A percentile compares a stretch with the other conserved stretches of the same genome.
phyloP scores from a whole-genome alignment of 306 rosid species.

The Canavalia gladiata region DNA sequence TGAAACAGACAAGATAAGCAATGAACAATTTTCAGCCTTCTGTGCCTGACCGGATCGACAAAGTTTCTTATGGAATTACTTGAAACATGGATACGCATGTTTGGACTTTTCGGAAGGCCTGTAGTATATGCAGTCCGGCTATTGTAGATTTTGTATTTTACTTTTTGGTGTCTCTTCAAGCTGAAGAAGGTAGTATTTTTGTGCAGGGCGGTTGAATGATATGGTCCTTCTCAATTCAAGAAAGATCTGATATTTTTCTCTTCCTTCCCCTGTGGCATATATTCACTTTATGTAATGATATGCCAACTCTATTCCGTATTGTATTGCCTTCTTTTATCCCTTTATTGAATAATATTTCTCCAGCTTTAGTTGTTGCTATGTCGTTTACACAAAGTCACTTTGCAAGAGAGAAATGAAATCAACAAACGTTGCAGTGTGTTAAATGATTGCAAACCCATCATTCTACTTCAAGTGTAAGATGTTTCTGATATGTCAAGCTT shows the following conservation, averaged over 20 bases:
- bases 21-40: slow-evolving; percentile 31
- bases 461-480: neutral
- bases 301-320: slow-evolving; percentile 39
- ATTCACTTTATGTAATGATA: slow-evolving; percentile 25
- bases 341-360: neutral
- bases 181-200: slow-evolving; percentile 42
- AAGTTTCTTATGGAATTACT: slow-evolving; percentile 44
- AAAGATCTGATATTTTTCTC: slow-evolving; percentile 31
- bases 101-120: slow-evolving; percentile 41
- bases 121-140: slow-evolving; percentile 27
- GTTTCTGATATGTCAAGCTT: neutral
- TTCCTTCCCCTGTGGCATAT: slow-evolving; percentile 15
- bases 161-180: slow-evolving; percentile 46
- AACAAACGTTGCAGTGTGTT: neutral
- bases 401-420: slow-evolving; percentile 27
- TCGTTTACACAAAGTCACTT: slow-evolving; percentile 18
- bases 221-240: slow-evolving; percentile 1
- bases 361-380: slow-evolving; percentile 18
- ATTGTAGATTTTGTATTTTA: slow-evolving; percentile 53
- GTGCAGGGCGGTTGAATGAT: slow-evolving; percentile 48
- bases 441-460: neutral
- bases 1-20: slow-evolving; percentile 46
- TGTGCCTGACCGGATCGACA: slow-evolving; percentile 44
- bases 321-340: slow-evolving; percentile 15
- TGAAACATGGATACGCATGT: slow-evolving; percentile 31